Evolutionary conservation across 208 protist genomes (phyloP), one percentile per base, ranked within the genome.

Genomic region (Borovskyia barvae): DNA sequence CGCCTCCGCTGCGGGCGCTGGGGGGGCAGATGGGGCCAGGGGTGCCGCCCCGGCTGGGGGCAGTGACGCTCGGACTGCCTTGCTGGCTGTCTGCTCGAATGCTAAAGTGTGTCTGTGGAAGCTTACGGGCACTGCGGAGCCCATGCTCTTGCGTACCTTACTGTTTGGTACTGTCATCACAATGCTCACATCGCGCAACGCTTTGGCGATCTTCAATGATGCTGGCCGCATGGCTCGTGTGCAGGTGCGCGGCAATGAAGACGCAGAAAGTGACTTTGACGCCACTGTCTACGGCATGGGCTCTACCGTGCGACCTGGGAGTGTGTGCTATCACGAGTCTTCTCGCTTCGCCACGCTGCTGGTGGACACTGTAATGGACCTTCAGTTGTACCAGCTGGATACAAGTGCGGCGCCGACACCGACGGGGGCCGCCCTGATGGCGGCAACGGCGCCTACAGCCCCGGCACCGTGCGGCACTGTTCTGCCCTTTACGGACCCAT

Each of bases 121-220:
- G 35, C 79, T 95, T 17, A 87, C 67, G 1, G 86, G 80, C 1
- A 69, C 79, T 12, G 69, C 74, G 15, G 86, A 93, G 73, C 89
- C 89, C 41, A 69, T 50, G 51, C 63, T 85, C 64, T 59, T 85
- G 46, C 86, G 84, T 28, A 72, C 59, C 52, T 83, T 91, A 42
- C 52, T 63, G 43, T 80, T 88, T 54, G 75, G 75, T 42, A 28
- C 29, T 36, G 80, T 90, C 66, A 68, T 91, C 30, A 64, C 75
- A 17, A 67, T 93, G 68, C 73, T 81, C 26, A 68, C 68, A 37
- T 86, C 81, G 33, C 75, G 72, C 37, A 75, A 83, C 71, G 68
- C 67, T 28, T 74, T 95, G 43, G 78, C 80, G 29, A 67, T 92
- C 25, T 95, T 95, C 82, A 88, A 90, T 64, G 58, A 74, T 26